A percentile compares a stretch with the other conserved stretches of the same genome.
These are phyloP conservation scores for Pseudogymnoascus sp. DNA, from an alignment of 2,329 filamentous ascomycete species.

Conservation along the genomic window DNA sequence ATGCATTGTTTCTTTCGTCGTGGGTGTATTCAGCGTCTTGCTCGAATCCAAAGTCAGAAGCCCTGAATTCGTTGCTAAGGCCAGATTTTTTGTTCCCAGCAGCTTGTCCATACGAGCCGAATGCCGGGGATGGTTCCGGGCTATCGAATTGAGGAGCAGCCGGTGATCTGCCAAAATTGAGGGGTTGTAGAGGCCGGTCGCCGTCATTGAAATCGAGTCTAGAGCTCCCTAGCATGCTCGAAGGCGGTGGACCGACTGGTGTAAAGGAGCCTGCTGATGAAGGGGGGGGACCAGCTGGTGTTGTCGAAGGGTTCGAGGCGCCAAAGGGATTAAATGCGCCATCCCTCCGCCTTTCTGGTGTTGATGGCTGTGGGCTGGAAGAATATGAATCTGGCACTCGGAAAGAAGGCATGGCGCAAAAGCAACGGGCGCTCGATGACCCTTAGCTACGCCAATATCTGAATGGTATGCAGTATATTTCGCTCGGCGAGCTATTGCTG, in stretches of 20 bases:
- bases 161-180: conserved; percentile 29
- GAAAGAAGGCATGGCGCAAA: conserved; percentile 14
- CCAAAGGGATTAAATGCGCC: conserved; percentile 23
- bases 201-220: conserved; percentile 31
- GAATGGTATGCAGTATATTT: background rate
- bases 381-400: conserved; percentile 22
- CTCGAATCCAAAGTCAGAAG: conserved; percentile 25
- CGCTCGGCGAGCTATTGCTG: background rate
- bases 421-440: background rate
- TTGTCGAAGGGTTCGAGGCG: conserved; percentile 42
- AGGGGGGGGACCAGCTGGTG: conserved; percentile 49
- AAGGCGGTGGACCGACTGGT: conserved; percentile 46
- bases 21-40: conserved; percentile 34
- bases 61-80: conserved; percentile 40
- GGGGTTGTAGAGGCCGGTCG: conserved; percentile 25
- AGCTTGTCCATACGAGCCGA: conserved; percentile 18
- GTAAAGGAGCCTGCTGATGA: conserved; percentile 48
- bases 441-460: conserved; percentile 5
- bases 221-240: conserved; percentile 44
- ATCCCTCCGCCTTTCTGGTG: conserved; percentile 27
- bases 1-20: conserved; percentile 31
- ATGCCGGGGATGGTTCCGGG: conserved; percentile 17
- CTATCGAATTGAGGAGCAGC: conserved; percentile 19
- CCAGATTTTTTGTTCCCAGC: conserved; percentile 38
- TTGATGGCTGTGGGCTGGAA: conserved; percentile 29